Conservation (phyloP, 2,329 filamentous ascomycete species). For the Sphaerulina populicola region DNA sequence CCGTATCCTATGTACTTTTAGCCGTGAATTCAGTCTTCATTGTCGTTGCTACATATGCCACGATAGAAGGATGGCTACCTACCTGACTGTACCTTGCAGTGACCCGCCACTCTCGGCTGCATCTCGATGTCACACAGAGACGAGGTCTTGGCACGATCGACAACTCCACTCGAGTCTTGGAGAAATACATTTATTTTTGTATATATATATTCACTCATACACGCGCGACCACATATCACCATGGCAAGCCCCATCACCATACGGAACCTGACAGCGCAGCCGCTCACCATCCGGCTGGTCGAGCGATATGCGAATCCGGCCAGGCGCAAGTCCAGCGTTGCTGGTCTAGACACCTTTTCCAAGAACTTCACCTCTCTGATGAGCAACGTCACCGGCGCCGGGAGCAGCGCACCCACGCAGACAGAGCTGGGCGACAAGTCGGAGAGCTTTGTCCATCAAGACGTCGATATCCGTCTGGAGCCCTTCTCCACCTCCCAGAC, state of each 20-base stretch:
- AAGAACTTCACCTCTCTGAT: slow-evolving; percentile 29
- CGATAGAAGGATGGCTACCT: too few relatives aligned
- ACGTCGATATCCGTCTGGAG: slow-evolving; percentile 55
- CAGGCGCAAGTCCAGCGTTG: slow-evolving; percentile 27
- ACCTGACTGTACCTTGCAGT: too few relatives aligned
- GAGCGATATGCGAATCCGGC: slow-evolving; percentile 61
- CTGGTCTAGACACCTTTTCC: slow-evolving; percentile 32
- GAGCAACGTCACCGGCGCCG: slow-evolving; percentile 22
- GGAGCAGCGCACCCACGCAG: slow-evolving; percentile 27
- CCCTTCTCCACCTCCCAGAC: slow-evolving; percentile 61
- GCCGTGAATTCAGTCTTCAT: too few relatives aligned
- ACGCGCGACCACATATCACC: neutral
- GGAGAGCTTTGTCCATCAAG: slow-evolving; percentile 52
- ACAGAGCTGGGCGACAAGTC: slow-evolving; percentile 47
- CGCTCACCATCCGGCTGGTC: slow-evolving; percentile 63
- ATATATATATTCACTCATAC: too few relatives aligned
- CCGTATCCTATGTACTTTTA: too few relatives aligned
- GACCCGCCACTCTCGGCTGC: too few relatives aligned
- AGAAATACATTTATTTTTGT: too few relatives aligned
- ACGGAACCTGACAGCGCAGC: slow-evolving; percentile 69
- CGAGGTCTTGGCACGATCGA: too few relatives aligned
- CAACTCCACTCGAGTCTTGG: too few relatives aligned
- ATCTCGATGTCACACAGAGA: too few relatives aligned
- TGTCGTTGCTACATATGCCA: too few relatives aligned
- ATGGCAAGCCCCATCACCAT: slow-evolving; percentile 51